Evolutionary conservation across 2,329 filamentous ascomycete species (phyloP).

Genomic region (Fusarium sp.): DNA sequence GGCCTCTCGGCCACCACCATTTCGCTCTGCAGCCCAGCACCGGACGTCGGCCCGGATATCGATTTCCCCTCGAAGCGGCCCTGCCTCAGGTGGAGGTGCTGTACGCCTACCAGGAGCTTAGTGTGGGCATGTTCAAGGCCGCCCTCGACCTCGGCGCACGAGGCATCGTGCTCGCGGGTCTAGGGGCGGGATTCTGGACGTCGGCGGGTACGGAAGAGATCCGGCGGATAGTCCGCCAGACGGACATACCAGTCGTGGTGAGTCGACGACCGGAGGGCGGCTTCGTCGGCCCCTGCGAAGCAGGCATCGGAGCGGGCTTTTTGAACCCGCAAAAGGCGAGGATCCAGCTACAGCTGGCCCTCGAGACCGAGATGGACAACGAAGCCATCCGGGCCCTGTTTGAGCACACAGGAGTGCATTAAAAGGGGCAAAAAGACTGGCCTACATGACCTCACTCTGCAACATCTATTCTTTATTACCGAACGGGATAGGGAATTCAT

Average conservation of each 20-base stretch:
- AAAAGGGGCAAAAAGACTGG: conserved; percentile 11
- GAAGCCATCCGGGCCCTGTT: conserved; percentile 44
- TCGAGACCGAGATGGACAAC: conserved; percentile 43
- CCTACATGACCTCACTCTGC: conserved; percentile 4
- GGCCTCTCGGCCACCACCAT: conserved; percentile 57
- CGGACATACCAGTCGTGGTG: conserved; percentile 59
- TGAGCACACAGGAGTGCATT: conserved; percentile 43
- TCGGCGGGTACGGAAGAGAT: conserved; percentile 52
- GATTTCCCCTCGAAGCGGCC: conserved; percentile 34
- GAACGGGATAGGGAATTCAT: conserved; percentile 24
- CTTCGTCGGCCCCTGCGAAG: conserved; percentile 55
- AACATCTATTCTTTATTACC: conserved; percentile 8
- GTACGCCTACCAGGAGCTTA: conserved; percentile 63
- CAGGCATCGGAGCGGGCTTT: conserved; percentile 58
- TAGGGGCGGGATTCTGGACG: conserved; percentile 63
- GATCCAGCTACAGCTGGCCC: conserved; percentile 58
- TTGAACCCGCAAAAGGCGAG: conserved; percentile 65
- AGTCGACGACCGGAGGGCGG: conserved; percentile 62
- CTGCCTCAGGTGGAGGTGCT: conserved; percentile 66
- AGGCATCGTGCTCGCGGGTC: conserved; percentile 64
- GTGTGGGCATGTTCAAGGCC: conserved; percentile 56
- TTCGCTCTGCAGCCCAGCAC: conserved; percentile 49
- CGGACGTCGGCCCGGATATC: conserved; percentile 18
- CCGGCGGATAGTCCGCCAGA: conserved; percentile 54
- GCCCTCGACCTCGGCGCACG: conserved; percentile 60